Evolutionary conservation across 1,284 basidiomycete species (phyloP), one percentile per base, ranked within the genome.

Genomic region (Leccinum pallidistipes): DNA sequence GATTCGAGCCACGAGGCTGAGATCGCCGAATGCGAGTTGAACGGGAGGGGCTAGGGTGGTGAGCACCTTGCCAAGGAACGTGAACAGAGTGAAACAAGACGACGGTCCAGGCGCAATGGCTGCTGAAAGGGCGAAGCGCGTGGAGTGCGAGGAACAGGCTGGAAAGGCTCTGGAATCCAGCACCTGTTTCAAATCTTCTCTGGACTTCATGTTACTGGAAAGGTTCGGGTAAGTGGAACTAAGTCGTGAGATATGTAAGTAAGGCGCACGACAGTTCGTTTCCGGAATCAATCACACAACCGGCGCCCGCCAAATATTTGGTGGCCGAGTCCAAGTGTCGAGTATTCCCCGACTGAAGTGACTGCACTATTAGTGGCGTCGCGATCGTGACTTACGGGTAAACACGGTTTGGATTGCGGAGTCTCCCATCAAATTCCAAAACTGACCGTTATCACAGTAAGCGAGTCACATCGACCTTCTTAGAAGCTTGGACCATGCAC

Each of bases 1-100:
- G 60, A 34, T 18, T 51, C 53, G 53, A 56, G 16, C 58, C 59
- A 71, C 58, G 59, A 66, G 60, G 63, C 59, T 18, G 31, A 63
- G 53, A 49, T 60, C 53, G 34, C 58, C 45, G 60, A 40, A 45
- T 47, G 27, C 36, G 53, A 38, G 27, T 12, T 31, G 40, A 50
- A 57, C 29, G 27, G 10, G 40, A 10, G 38, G 49, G 12, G 31
- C 40, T 49, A 24, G 31, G 49, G 49, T 27, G 32, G 29, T 36
- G 60, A 53, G 18, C 27, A 16, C 14, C 47, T 50, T 27, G 21
- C 16, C 49, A n/a, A 31, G 50, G 29, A 49, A 68, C 59, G 69
- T 70, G 61, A 60, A 59, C 12, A 21, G 24, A 12, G 38, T 11
- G 32, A 34, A 52, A 38, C 1, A 29, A 45, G 57, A 14, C 21